Conservation (phyloP, 192 early-diverging fungal genomes). For the Paraglomus occultum region DNA sequence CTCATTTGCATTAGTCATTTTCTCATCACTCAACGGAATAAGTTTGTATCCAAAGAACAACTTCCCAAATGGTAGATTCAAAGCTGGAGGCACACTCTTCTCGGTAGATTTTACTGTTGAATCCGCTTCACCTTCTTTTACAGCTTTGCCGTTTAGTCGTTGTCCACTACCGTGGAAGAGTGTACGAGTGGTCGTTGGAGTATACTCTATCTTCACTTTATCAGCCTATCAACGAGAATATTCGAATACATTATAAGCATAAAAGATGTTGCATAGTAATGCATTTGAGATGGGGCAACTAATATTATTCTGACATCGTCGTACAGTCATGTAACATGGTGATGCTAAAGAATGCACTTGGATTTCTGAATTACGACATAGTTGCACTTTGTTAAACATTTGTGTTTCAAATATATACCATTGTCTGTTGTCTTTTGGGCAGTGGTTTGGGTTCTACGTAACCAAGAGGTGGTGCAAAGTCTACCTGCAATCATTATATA, state of each 20-base stretch:
- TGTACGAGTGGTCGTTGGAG: background rate
- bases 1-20: conserved; percentile 12
- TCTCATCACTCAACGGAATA: conserved; percentile 55
- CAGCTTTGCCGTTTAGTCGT: conserved; percentile 32
- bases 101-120: conserved; percentile 36
- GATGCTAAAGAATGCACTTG: background rate
- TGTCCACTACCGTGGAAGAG: conserved; percentile 44
- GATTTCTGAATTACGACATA: too few species aligned
- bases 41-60: conserved; percentile 89
- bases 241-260: background rate
- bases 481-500: conserved; percentile 50
- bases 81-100: conserved; percentile 56
- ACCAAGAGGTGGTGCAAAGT: conserved; percentile 95
- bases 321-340: background rate
- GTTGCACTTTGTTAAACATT: background rate
- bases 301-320: background rate
- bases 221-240: conserved; percentile 32
- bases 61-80: conserved; percentile 81
- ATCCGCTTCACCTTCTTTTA: conserved; percentile 39
- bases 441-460: conserved; percentile 81
- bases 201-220: conserved; percentile 40
- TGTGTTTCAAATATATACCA: conserved; percentile 27
- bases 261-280: background rate
- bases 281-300: background rate
- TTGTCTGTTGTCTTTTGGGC: conserved; percentile 33